Evolutionary conservation across 2,329 filamentous ascomycete species (phyloP), one percentile per base, ranked within the genome.

Genomic region (Claviceps humidiphila): DNA sequence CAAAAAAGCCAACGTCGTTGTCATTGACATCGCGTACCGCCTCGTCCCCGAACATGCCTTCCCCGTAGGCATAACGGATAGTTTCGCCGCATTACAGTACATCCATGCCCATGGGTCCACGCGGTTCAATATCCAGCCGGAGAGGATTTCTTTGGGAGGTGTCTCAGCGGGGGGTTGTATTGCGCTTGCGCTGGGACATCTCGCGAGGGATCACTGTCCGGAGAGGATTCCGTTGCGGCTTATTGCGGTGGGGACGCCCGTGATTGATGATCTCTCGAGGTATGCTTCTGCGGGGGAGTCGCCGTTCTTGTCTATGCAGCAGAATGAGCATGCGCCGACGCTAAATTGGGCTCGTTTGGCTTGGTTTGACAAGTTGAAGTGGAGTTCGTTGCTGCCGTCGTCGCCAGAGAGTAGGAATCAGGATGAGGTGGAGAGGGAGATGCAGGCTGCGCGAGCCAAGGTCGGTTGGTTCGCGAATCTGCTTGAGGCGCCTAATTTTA

Each of bases 11-110:
- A 63, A 65, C 26, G 73, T 74, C 30, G 67, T 65, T 14, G 72
- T 77, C 30, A 66, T 79, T 51, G 72, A 76, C 56, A 70, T 77
- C 11, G 73, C 61, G n/a, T 79, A 78, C 57, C 69, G 75, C 4
- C 68, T 77, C 1, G 71, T 75, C 0, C 75, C 75, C 8, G 74
- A 77, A 59, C 59, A 69, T 55, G 62, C 70, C 5, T 76, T 74
- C 53, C 75, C 75, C n/a, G 67, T 68, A 14, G 66, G 65, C 34
- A 66, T 73, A 17, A 67, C 72, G n/a, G 75, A 78, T 61, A 70
- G 69, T 49, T 76, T 72, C 60, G 69, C 68, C 6, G 71, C 69
- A 2, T 58, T 77, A 38, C 61, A 68, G 53, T 67, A 71, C 58
- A 61, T 72, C 34, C 61, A 67, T 53, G 52, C 58, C 11, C 58